Percentiles rank a stretch among this genome's conserved stretches.
Conservation (phyloP, 805 yeast genomes). For the Candida yuanshanica region DNA sequence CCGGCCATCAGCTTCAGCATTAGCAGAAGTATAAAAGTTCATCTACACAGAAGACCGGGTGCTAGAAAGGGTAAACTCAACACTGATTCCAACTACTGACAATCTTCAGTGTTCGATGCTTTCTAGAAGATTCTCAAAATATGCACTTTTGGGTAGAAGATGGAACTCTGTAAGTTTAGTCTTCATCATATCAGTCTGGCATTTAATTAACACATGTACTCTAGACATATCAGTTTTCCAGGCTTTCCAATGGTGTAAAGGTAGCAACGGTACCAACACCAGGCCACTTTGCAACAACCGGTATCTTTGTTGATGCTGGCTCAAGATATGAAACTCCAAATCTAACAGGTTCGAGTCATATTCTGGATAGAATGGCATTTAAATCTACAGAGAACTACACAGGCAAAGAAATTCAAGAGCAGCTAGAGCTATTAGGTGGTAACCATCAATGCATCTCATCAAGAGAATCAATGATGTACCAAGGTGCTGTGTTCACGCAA, state of each 20-base stretch:
- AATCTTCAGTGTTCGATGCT: background rate
- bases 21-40: background rate
- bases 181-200: conserved; percentile 18
- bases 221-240: conserved; percentile 24
- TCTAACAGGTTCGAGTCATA: conserved; percentile 72
- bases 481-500: conserved; percentile 86
- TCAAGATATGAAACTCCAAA: conserved; percentile 67
- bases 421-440: conserved; percentile 80
- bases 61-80: background rate
- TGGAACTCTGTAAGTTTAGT: conserved; percentile 1
- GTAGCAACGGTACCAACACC: conserved; percentile 83
- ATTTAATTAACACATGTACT: conserved; percentile 2
- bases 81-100: background rate
- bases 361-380: conserved; percentile 82
- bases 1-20: no score
- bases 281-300: conserved; percentile 87
- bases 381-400: conserved; percentile 55
- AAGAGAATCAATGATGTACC: conserved; percentile 88
- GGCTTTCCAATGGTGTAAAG: conserved; percentile 69
- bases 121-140: background rate
- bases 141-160: conserved; percentile 7
- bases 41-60: background rate
- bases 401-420: conserved; percentile 68
- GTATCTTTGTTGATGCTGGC: conserved; percentile 87
- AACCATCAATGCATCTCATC: conserved; percentile 91